Evolutionary conservation across 2,329 filamentous ascomycete species (phyloP), one percentile per base, ranked within the genome.

Genomic region (Aspergillus arachidicola): DNA sequence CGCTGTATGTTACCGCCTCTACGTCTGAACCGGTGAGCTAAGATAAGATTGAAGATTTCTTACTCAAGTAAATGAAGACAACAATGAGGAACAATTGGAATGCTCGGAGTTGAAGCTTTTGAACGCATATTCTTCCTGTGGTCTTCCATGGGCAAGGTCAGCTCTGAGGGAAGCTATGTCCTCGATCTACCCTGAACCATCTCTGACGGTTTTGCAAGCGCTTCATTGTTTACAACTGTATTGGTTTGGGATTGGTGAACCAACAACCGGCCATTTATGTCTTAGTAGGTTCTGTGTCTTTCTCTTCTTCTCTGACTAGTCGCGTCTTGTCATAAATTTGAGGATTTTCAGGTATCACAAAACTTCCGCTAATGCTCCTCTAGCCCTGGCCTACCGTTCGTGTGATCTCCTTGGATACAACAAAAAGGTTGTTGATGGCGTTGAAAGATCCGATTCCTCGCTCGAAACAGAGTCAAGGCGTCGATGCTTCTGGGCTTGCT

Each of bases 361-460:
- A 28, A 16, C 6, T 19, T 50, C 9, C 12, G 26, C 10, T 50
- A 30, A 58, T 9, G n/a, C 10, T 28, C 14, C 23, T 30, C 26
- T 34, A 58, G 56, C 56, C 4, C 11, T 58, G 30, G 56, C 56
- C 36, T 48, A 58, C 43, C 56, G 56, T 21, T 43, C 56, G 10
- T 58, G 56, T 21, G 21, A 48, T 23, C 41, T 58, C 30, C 41
- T 58, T 58, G 41, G 56, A 16, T 58, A 58, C 21, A 58, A 58
- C 56, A 58, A 48, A 46, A 58, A 58, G 41, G 10, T 48, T n/a
- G 21, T 45, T 38, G 41, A 36, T 26, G 43, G 43, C 4, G 41
- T 45, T 21, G 41, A 45, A n/a, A 21, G 16, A 19, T 32, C 43
- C 14, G 41, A 58, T 19, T 16, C 14, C 14, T 58, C 43, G 28